phyloP scores from a whole-genome alignment of 2,329 filamentous ascomycete species.

The Penicillium sp. region DNA sequence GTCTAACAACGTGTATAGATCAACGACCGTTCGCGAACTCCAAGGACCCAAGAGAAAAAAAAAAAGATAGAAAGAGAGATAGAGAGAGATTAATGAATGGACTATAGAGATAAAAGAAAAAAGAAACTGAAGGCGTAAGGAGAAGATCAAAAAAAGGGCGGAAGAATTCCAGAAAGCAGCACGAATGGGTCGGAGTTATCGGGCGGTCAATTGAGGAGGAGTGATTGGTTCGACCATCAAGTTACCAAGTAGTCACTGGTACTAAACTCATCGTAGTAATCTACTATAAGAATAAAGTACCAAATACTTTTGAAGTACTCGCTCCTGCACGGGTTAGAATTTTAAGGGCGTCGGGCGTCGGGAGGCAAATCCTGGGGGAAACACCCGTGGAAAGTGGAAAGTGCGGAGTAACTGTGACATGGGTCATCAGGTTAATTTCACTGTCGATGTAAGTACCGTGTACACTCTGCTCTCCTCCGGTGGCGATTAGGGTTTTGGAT shows the following conservation, averaged over 20 bases:
- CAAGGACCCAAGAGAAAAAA: constrained; percentile 13
- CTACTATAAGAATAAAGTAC: background rate
- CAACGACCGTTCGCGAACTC: constrained; percentile 11
- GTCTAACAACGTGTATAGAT: constrained; percentile 10
- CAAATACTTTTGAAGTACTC: constrained; percentile 1
- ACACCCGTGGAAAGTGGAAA: background rate
- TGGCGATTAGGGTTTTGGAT: background rate
- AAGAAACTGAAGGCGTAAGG: constrained; percentile 17
- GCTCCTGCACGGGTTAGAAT: constrained; percentile 3
- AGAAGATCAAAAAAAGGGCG: constrained; percentile 19
- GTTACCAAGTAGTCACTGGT: constrained; percentile 6
- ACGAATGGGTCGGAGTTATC: constrained; percentile 17
- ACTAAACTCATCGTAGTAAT: background rate
- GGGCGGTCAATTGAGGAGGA: constrained; percentile 23
- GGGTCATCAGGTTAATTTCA: background rate
- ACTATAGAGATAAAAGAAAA: constrained; percentile 13
- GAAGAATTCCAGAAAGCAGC: constrained; percentile 20
- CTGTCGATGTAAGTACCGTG: constrained; percentile 12
- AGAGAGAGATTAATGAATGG: constrained; percentile 18
- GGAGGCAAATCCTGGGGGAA: constrained; percentile 20
- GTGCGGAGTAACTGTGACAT: constrained; percentile 21
- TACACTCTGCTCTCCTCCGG: constrained; percentile 5
- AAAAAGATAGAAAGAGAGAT: constrained; percentile 4
- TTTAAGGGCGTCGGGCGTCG: constrained; percentile 8
- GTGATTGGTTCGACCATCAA: constrained; percentile 5